These are phyloP conservation scores for Fusarium cicatricum DNA, from an alignment of 2,329 filamentous ascomycete species.

Conservation along the genomic window DNA sequence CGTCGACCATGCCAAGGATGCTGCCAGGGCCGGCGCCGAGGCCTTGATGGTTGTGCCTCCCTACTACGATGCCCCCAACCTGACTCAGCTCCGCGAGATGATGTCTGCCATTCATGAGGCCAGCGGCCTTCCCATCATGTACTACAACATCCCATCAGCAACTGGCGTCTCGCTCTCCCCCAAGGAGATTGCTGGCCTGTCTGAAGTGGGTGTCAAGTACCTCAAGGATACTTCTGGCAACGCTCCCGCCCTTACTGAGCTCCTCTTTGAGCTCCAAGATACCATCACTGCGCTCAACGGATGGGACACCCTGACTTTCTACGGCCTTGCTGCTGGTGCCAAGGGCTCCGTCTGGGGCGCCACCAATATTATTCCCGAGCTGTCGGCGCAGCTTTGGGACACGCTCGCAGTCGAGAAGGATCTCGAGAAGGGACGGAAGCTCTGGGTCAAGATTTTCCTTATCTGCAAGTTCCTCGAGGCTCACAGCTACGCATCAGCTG, in stretches of 20 bases:
- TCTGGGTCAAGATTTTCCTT: constrained; percentile 59
- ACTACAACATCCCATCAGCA: constrained; percentile 61
- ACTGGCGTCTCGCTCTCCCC: constrained; percentile 54
- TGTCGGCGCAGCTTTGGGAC: constrained; percentile 57
- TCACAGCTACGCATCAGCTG: constrained; percentile 55
- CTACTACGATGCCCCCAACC: constrained; percentile 56
- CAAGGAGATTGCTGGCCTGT: constrained; percentile 52
- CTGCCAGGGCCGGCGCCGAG: constrained; percentile 46
- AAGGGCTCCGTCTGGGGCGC: constrained; percentile 61
- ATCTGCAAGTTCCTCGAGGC: constrained; percentile 60
- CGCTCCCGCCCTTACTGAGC: constrained; percentile 57
- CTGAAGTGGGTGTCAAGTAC: constrained; percentile 57
- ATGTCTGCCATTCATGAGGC: constrained; percentile 52
- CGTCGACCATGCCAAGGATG: constrained; percentile 45
- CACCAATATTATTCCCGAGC: constrained; percentile 59
- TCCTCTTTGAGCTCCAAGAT: constrained; percentile 52
- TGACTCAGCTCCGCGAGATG: constrained; percentile 47
- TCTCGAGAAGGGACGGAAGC: constrained; percentile 52
- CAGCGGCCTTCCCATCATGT: constrained; percentile 55
- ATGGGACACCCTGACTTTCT: constrained; percentile 63
- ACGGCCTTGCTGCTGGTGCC: constrained; percentile 58
- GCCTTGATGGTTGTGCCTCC: constrained; percentile 60
- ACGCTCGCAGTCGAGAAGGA: constrained; percentile 51
- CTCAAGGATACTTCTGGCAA: constrained; percentile 63
- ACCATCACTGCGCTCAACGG: constrained; percentile 60